Conservation (phyloP, 176 grass and related monocot genomes). For the Panicum miliaceum region DNA sequence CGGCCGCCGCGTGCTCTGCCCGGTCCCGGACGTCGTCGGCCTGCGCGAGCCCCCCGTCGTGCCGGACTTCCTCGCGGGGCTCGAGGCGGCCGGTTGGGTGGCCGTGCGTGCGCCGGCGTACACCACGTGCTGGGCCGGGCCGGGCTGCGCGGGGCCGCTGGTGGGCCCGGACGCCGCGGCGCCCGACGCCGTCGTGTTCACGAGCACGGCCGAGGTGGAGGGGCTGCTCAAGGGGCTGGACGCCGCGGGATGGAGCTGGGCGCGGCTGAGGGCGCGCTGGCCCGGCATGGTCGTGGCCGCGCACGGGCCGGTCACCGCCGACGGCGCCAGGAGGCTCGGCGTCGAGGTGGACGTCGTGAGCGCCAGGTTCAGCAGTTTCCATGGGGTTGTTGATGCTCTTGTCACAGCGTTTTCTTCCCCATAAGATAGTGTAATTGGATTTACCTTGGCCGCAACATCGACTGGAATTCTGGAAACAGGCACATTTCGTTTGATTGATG, state of each 20-base stretch:
- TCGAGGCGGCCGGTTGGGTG: constrained; percentile 65
- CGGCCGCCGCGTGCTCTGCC: constrained; percentile 68
- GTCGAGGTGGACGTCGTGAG: constrained; percentile 69
- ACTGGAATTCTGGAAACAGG: neutral
- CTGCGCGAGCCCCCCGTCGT: constrained; percentile 73
- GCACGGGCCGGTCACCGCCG: constrained; percentile 81
- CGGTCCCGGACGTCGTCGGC: constrained; percentile 63
- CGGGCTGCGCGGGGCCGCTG: constrained; percentile 49
- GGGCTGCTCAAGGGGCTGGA: constrained; percentile 80
- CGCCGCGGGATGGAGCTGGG: constrained; percentile 70
- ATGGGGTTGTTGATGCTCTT: constrained; percentile 71
- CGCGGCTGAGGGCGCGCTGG: constrained; percentile 55
- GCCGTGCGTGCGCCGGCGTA: constrained; percentile 64
- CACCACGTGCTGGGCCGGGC: constrained; percentile 68
- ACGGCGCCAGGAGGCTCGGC: constrained; percentile 65
- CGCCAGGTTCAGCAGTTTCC: constrained; percentile 74
- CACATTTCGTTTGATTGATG: neutral
- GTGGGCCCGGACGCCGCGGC: constrained; percentile 36
- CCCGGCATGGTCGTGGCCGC: constrained; percentile 68
- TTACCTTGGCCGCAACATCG: neutral
- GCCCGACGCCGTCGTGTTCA: constrained; percentile 83
- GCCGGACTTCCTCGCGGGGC: constrained; percentile 53
- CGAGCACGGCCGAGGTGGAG: constrained; percentile 83
- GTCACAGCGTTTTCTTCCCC: constrained; percentile 23
- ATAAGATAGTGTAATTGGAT: neutral